Percentiles rank a stretch among this genome's conserved stretches.
phyloP scores from a whole-genome alignment of 352 stramenopile genomes.

The Pythium myriotylum region DNA sequence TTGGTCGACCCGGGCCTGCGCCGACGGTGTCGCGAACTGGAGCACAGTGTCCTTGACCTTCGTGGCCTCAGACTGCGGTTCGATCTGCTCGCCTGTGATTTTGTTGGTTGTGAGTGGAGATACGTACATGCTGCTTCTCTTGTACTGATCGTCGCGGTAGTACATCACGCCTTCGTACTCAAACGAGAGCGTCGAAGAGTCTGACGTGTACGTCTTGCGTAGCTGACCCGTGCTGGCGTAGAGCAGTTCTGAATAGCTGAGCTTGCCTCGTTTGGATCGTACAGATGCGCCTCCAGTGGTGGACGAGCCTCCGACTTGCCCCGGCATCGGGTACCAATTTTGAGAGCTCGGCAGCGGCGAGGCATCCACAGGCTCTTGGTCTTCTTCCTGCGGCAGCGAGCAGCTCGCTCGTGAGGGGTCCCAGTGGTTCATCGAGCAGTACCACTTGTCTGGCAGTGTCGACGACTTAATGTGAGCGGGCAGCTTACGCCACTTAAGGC shows the following conservation, averaged over 20 bases:
- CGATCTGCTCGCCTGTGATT: constrained; percentile 25
- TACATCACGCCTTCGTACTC: constrained; percentile 75
- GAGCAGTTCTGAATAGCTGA: constrained; percentile 82
- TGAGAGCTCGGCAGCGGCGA: constrained; percentile 52
- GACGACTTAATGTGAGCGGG: constrained; percentile 91
- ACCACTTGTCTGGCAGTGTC: constrained; percentile 95
- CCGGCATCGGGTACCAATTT: constrained; percentile 61
- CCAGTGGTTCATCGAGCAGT: constrained; percentile 96
- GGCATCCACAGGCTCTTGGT: constrained; percentile 63
- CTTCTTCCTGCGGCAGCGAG: constrained; percentile 69
- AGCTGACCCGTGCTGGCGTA: constrained; percentile 81
- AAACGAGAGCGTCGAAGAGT: constrained; percentile 80
- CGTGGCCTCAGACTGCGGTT: constrained; percentile 9
- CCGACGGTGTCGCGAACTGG: constrained; percentile 23
- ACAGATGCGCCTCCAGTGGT: constrained; percentile 14
- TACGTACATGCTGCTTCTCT: constrained; percentile 80
- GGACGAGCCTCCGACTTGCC: constrained; percentile 35
- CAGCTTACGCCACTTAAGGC: constrained; percentile 96
- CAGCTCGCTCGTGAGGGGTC: constrained; percentile 84
- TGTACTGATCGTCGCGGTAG: constrained; percentile 80
- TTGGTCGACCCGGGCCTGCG: constrained; percentile 36
- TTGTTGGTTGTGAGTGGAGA: constrained; percentile 42
- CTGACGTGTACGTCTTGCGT: constrained; percentile 78
- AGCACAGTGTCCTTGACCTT: constrained; percentile 16
- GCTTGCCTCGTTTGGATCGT: constrained; percentile 56